Evolutionary conservation across 805 yeast species (phyloP), one percentile per base, ranked within the genome.

Genomic region (Saturnispora serradocipensis): DNA sequence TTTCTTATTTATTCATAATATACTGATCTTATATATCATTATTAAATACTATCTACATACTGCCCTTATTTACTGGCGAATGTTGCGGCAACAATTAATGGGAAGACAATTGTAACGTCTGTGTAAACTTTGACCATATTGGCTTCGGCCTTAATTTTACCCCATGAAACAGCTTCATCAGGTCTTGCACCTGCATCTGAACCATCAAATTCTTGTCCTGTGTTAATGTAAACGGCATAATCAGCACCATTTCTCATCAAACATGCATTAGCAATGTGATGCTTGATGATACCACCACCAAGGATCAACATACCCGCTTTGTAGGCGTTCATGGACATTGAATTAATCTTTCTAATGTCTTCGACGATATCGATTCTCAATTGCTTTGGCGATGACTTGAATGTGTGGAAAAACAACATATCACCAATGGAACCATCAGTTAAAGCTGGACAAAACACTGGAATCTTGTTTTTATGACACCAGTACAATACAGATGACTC

Each of bases 221-320:
- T 93, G 70, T 93, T 93, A 67, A 93, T 91, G 70, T 80, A 93
- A 18, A 93, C 97, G 5, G 99, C 98, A 65, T 84, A 88, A 67
- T 93, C 99, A 22, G 99, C 99, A 62, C 99, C 99, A 62, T 93
- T 95, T 75, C 99, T 85, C 99, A 93, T 93, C 60, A 93, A 74
- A 66, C 98, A 91, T 13, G 99, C 99, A 64, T 93, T 93, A 62
- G 96, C 90, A 60, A 93, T 93, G 66, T 93, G 99, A 67, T 93
- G 99, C 72, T 93, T 93, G 63, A 93, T 80, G 53, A 93, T 72
- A 42, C 99, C 99, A 61, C 99, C 99, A 53, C 99, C 99, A 47
- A 93, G 77, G 56, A 93, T 83, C 50, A 93, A 72, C 97, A 93
- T 93, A 57, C 99, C 98, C 5, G 99, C 97, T 58, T 75, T 78